These are phyloP conservation scores for Auriscalpium microsporum DNA, from an alignment of 768 basidiomycete species.

Conservation along the genomic window DNA sequence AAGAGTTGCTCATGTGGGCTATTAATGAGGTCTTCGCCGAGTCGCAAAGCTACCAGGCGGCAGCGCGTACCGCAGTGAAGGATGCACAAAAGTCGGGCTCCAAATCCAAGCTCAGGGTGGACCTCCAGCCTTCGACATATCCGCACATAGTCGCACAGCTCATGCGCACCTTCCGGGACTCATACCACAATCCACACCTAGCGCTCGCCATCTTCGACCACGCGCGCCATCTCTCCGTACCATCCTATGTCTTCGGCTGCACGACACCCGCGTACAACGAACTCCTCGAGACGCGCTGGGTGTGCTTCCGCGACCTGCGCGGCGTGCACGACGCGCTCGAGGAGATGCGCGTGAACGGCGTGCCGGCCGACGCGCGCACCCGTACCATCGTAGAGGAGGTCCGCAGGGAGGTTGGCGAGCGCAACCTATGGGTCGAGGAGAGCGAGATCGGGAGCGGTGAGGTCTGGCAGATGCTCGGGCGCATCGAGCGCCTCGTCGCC, in stretches of 20 bases:
- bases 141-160: slow-evolving; percentile 68
- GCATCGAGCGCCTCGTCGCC: slow-evolving; percentile 39
- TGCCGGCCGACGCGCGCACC: slow-evolving; percentile 52
- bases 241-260: slow-evolving; percentile 86
- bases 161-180: slow-evolving; percentile 72
- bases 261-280: slow-evolving; percentile 85
- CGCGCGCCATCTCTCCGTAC: slow-evolving; percentile 62
- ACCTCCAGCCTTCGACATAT: slow-evolving; percentile 58
- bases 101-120: slow-evolving; percentile 18
- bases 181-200: slow-evolving; percentile 70
- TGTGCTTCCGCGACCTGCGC: slow-evolving; percentile 69
- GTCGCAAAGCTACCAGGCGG: slow-evolving; percentile 40
- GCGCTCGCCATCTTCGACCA: slow-evolving; percentile 78
- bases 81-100: slow-evolving; percentile 17
- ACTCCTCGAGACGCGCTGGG: slow-evolving; percentile 79
- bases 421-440: slow-evolving; percentile 45
- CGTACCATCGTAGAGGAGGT: slow-evolving; percentile 53
- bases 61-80: slow-evolving; percentile 31
- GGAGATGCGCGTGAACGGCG: slow-evolving; percentile 79
- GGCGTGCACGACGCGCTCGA: slow-evolving; percentile 65
- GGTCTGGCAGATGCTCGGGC: slow-evolving; percentile 40
- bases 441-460: slow-evolving; percentile 37
- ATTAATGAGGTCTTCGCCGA: slow-evolving; percentile 58
- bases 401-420: slow-evolving; percentile 52
- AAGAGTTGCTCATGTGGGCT: slow-evolving; percentile 69